phyloP scores from a whole-genome alignment of 139 green algal species.

The Chlorella sp. region DNA sequence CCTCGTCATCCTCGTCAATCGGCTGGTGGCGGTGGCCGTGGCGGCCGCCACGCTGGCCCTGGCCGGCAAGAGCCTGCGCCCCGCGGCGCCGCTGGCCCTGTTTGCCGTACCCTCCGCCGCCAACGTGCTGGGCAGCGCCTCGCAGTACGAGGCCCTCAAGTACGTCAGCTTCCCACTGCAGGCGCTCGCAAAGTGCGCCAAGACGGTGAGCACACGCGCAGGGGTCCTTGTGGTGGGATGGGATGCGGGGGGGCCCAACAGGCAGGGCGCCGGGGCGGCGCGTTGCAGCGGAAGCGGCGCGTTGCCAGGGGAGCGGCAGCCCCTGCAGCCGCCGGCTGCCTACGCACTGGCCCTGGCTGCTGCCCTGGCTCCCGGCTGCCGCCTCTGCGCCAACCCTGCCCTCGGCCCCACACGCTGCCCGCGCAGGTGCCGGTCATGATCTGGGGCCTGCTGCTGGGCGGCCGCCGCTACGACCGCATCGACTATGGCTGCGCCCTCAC shows the following conservation, averaged over 20 bases:
- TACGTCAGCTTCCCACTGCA: constrained; percentile 97
- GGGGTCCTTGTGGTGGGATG: background rate
- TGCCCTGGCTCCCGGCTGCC: background rate
- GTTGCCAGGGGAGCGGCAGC: too few species aligned
- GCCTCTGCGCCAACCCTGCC: background rate
- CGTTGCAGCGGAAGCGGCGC: too few species aligned
- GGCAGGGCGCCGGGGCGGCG: too few species aligned
- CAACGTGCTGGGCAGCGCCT: constrained; percentile 94
- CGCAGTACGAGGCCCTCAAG: constrained; percentile 98
- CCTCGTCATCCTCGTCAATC: constrained; percentile 96
- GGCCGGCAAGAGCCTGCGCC: constrained; percentile 36
- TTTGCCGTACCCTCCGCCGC: constrained; percentile 81
- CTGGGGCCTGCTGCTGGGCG: constrained; percentile 40
- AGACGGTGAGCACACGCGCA: constrained; percentile 74
- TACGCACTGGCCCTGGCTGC: background rate
- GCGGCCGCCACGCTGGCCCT: constrained; percentile 59
- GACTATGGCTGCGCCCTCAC: constrained; percentile 81
- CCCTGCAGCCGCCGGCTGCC: too few species aligned
- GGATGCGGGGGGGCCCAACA: too few species aligned
- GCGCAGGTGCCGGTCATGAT: constrained; percentile 47
- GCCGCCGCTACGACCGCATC: constrained; percentile 29
- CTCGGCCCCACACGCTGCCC: too few species aligned
- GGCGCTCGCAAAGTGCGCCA: constrained; percentile 94
- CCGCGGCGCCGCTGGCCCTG: constrained; percentile 63
- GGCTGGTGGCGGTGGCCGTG: constrained; percentile 72